phyloP scores from a whole-genome alignment of 1,284 basidiomycete genomes.

The Pholiota adiposa region DNA sequence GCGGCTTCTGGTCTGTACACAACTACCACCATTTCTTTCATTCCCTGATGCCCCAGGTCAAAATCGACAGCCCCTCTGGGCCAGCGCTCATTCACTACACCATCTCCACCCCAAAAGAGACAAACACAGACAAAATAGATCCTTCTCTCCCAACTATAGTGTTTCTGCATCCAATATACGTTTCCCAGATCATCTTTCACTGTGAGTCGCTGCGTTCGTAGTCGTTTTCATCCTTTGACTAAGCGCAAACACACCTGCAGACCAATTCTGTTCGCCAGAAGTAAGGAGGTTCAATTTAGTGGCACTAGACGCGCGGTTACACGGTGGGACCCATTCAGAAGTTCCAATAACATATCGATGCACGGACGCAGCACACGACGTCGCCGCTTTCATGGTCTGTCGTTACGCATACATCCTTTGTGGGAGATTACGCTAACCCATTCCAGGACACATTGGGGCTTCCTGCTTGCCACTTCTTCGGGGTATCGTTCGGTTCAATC shows the following conservation, averaged over 20 bases:
- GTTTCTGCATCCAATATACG: conserved; percentile 39
- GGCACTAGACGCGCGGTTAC: conserved; percentile 34
- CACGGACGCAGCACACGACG: conserved; percentile 36
- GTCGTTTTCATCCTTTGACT: background rate
- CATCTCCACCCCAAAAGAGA: conserved; percentile 36
- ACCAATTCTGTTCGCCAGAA: conserved; percentile 35
- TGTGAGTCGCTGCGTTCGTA: conserved; percentile 24
- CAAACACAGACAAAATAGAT: conserved; percentile 32
- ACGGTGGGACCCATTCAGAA: conserved; percentile 33
- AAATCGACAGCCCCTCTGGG: conserved; percentile 32
- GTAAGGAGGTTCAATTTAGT: conserved; percentile 41
- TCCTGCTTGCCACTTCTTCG: conserved; percentile 38
- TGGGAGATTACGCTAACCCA: background rate
- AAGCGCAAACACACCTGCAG: conserved; percentile 19
- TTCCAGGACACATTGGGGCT: conserved; percentile 37
- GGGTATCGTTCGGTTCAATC: conserved; percentile 39
- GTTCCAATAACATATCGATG: conserved; percentile 29
- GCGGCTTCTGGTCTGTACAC: background rate
- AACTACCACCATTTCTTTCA: background rate
- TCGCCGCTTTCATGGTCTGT: conserved; percentile 38
- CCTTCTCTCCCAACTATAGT: conserved; percentile 34
- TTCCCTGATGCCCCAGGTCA: conserved; percentile 35
- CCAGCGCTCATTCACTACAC: conserved; percentile 34
- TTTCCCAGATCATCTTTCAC: conserved; percentile 35
- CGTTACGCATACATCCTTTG: background rate